Evolutionary conservation across 1,139 yeast species (phyloP), one percentile per base, ranked within the genome.

Genomic region (Yamadazyma sp.): DNA sequence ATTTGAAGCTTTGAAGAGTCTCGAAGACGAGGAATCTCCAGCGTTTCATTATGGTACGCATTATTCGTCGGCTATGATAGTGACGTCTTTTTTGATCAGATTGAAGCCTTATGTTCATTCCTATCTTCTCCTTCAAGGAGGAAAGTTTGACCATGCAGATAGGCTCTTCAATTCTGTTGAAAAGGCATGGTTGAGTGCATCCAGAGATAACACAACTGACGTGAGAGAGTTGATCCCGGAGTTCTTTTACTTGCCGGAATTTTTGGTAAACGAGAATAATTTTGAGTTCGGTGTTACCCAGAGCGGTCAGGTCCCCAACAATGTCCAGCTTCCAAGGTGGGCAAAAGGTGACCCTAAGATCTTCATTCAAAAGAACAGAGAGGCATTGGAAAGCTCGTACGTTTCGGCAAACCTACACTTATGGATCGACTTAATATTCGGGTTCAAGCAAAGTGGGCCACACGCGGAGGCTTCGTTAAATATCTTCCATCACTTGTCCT

Each of bases 11-110:
- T 57, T 84, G 36, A 72, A 66, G 26, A 76, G 83, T 44, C 62
- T 87, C 10, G 45, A 66, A 17, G 77, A 71, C 41, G 64, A 62
- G 1, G 81, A 79, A 40, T 68, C 73, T 24, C 88, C 89, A 0
- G 85, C 96, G 0, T 87, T 87, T 59, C 95, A 87, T 58, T 87
- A 87, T 54, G 96, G 96, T 2, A 87, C 96, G 0, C 96, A 87
- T 58, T 87, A 87, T 56, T 87, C 95, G 0, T 86, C 95, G 0
- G 95, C 96, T 0, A 87, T 87, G 96, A 87, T 87, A 53, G 95
- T 86, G 2, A 75, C 94, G 0, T 83, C 92, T 0, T 87, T 76
- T 50, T 60, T 87, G 46, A 86, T 87, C 31, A 68, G 96, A 36
- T 53, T 87, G 25, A 77, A 81, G 45, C 96, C 96, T 0, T 85